Base-by-base conservation (phyloP, 164 flowering plant genomes). In the Berberis vulgaris region DNA sequence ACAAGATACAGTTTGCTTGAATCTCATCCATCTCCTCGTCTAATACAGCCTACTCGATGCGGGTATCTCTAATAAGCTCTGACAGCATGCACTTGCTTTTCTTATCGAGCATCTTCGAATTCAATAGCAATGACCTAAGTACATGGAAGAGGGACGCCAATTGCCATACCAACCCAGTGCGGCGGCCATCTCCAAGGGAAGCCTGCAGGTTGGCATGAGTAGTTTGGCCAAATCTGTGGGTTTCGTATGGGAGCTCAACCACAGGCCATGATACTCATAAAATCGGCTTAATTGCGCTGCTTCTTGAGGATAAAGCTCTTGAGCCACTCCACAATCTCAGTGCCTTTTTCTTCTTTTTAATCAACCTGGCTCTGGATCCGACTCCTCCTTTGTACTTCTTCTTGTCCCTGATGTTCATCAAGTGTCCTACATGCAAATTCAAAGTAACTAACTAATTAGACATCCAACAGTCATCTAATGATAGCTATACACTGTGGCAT, bases 21-120 rank as follows among this genome's bases (percentile, higher is more conserved):
- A 88, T 79, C 72, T 86, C 92, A 6, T 83, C 79, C 86, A 87
- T 80, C 66, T 87, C 87, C 60, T 80, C 86, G 65, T 90, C 95
- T 38, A 90, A 70, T 45, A 90, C 80, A 0, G 86, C 66, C 71
- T 88, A 95, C 66, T 90, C 97, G 11, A 83, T 78, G 1, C 84
- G 79, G 8, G 82, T 72, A 13, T 84, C 88, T 26, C 74, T 80
- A n/a, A 81, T 69, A 57, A 86, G 64, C 69, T 82, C 81, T 1
- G 82, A 54, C 49, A 90, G 55, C 40, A 72, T 64, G 26, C 68
- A 68, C 3, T 80, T 77, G 0, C 63, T 54, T n/a, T 62, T 68
- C 64, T 1, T 77, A 62, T 59, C 71, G 45, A 62, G 26, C 79
- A 50, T 52, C 54, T 10, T 4, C 3, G 12, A 52, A 12, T 26